Evolutionary conservation across 2,329 filamentous ascomycete genomes (phyloP).

Genomic region (Aspergillus floridensis): DNA sequence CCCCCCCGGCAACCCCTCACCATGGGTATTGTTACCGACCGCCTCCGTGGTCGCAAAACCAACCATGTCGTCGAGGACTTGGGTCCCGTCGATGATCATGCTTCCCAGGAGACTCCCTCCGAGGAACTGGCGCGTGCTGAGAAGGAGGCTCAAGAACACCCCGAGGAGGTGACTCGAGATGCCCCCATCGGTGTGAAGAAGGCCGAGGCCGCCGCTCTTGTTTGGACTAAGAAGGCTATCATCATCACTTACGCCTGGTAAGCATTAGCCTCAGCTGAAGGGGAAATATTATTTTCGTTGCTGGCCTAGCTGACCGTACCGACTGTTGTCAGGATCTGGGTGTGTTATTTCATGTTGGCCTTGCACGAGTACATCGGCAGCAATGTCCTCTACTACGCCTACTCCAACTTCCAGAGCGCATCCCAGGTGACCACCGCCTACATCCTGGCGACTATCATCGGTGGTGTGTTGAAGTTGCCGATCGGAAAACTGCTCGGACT

Average conservation of each 20-base stretch:
- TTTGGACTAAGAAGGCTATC: slow-evolving; percentile 43
- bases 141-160: background rate
- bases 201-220: slow-evolving; percentile 46
- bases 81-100: background rate
- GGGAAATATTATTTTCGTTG: background rate
- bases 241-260: slow-evolving; percentile 33
- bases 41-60: slow-evolving; percentile 6
- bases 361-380: slow-evolving; percentile 44
- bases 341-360: slow-evolving; percentile 48
- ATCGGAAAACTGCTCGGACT: slow-evolving; percentile 63
- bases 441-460: slow-evolving; percentile 57
- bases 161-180: slow-evolving; percentile 1
- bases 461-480: slow-evolving; percentile 59
- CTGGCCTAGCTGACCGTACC: slow-evolving; percentile 14
- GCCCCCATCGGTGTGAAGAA: slow-evolving; percentile 40
- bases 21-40: slow-evolving; percentile 5
- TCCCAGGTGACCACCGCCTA: slow-evolving; percentile 52
- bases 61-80: slow-evolving; percentile 3
- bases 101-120: background rate
- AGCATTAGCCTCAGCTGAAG: background rate
- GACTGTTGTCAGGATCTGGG: slow-evolving; percentile 42
- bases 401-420: slow-evolving; percentile 52
- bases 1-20: background rate
- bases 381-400: slow-evolving; percentile 51
- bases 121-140: background rate